These are phyloP conservation scores for Penicillium silybi DNA, from an alignment of 495 filamentous ascomycete species.

Conservation along the genomic window DNA sequence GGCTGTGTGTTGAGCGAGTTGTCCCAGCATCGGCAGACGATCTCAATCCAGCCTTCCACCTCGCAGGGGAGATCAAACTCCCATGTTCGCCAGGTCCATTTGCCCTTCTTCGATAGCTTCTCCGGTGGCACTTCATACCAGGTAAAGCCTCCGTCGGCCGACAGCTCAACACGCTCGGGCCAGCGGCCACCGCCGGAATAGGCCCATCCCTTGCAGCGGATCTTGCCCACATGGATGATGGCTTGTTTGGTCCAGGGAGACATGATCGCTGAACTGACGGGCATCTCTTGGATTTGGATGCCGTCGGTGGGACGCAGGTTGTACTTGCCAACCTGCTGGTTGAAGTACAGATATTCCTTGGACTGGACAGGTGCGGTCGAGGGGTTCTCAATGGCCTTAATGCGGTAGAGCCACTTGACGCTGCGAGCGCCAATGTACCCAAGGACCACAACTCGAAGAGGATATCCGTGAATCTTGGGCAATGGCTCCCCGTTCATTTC, in stretches of 20 bases:
- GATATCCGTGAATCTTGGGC: constrained; percentile 62
- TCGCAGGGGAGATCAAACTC: constrained; percentile 38
- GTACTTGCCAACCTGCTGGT: constrained; percentile 31
- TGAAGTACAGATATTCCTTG: constrained; percentile 48
- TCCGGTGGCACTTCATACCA: constrained; percentile 36
- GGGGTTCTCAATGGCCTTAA: constrained; percentile 38
- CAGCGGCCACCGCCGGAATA: constrained; percentile 44
- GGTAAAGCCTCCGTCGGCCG: constrained; percentile 36
- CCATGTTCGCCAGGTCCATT: constrained; percentile 39
- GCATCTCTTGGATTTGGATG: constrained; percentile 48
- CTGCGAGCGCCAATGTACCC: constrained; percentile 54
- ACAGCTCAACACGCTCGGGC: constrained; percentile 44
- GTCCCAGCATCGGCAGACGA: constrained; percentile 42
- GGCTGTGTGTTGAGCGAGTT: constrained; percentile 42
- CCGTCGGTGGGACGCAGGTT: constrained; percentile 32
- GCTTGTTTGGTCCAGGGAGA: constrained; percentile 30
- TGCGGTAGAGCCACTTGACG: constrained; percentile 43
- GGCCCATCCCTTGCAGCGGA: constrained; percentile 43
- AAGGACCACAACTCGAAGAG: constrained; percentile 57
- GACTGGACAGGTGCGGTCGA: constrained; percentile 41
- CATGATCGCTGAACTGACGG: constrained; percentile 47
- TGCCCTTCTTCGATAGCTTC: constrained; percentile 32
- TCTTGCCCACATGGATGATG: constrained; percentile 30
- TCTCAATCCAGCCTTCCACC: constrained; percentile 42
- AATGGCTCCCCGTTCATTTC: constrained; percentile 68